These are phyloP conservation scores for Alloteropsis semialata DNA, from an alignment of 176 grass and related monocot genomes.

Conservation along the genomic window DNA sequence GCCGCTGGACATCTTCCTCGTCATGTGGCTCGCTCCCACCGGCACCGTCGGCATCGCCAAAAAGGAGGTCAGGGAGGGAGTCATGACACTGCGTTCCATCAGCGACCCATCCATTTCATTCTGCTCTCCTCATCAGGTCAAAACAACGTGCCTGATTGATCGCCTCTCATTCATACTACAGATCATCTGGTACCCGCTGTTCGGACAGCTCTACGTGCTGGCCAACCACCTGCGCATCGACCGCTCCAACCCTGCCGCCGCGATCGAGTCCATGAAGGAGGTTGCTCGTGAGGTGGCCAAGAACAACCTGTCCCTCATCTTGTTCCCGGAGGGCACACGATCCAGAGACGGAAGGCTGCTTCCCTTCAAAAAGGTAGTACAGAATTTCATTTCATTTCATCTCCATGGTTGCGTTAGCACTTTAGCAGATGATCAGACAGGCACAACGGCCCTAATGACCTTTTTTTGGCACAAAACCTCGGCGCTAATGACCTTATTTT, in stretches of 20 bases:
- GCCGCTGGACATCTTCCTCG: conserved; percentile 39
- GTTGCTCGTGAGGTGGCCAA: conserved; percentile 26
- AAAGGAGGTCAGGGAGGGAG: conserved; percentile 42
- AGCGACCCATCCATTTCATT: not conserved
- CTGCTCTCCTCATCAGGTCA: too few species aligned
- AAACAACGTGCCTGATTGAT: not conserved
- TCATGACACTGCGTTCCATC: too few species aligned
- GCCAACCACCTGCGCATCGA: conserved; percentile 60
- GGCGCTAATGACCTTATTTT: not conserved
- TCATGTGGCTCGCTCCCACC: conserved; percentile 56
- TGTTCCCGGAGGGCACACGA: conserved; percentile 61
- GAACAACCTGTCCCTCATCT: conserved; percentile 48
- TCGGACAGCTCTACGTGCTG: conserved; percentile 54
- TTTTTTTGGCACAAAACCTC: not conserved
- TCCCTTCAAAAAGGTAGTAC: conserved; percentile 57
- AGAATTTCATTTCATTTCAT: too few species aligned
- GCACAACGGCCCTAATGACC: too few species aligned
- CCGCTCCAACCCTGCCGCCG: conserved; percentile 46
- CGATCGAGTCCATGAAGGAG: conserved; percentile 57
- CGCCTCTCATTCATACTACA: not conserved
- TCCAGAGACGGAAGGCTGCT: conserved; percentile 46
- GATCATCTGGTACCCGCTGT: conserved; percentile 62
- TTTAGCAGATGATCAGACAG: not conserved
- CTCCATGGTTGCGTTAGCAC: too few species aligned
- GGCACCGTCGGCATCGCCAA: conserved; percentile 63